Conservation (phyloP, 2,329 filamentous ascomycete species). For the Exserohilum rostratum region DNA sequence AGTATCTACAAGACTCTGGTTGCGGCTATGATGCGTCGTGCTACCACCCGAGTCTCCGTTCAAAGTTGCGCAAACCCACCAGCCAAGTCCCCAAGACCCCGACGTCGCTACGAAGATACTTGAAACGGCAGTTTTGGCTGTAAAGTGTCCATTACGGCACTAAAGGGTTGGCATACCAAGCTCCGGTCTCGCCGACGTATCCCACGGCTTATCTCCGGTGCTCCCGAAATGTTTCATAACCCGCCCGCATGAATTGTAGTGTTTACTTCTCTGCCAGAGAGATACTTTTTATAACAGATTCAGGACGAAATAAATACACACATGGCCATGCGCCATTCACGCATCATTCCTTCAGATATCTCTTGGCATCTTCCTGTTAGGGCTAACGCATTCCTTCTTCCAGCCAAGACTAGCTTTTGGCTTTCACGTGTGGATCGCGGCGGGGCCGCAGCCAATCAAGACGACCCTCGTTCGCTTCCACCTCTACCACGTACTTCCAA, state of each 20-base stretch:
- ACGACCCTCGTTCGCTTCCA: background rate
- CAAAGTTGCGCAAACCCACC: background rate
- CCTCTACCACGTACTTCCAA: background rate
- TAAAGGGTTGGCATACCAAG: conserved; percentile 47
- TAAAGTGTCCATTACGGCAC: conserved; percentile 38
- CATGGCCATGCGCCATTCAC: conserved; percentile 4
- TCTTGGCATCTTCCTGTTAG: conserved; percentile 30
- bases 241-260: background rate
- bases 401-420: conserved; percentile 26
- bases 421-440: conserved; percentile 14
- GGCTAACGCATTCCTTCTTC: conserved; percentile 25
- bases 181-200: conserved; percentile 30
- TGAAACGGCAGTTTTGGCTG: conserved; percentile 31
- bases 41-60: background rate
- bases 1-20: background rate
- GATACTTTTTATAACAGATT: background rate
- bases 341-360: conserved; percentile 13
- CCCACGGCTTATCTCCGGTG: conserved; percentile 18
- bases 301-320: background rate
- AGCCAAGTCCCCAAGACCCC: conserved; percentile 20
- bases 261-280: background rate
- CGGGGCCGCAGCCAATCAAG: conserved; percentile 9
- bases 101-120: conserved; percentile 27
- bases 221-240: background rate
- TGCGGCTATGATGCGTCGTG: background rate